Evolutionary conservation across 2,329 filamentous ascomycete genomes (phyloP).

Genomic region (Curvularia hawaiiensis): DNA sequence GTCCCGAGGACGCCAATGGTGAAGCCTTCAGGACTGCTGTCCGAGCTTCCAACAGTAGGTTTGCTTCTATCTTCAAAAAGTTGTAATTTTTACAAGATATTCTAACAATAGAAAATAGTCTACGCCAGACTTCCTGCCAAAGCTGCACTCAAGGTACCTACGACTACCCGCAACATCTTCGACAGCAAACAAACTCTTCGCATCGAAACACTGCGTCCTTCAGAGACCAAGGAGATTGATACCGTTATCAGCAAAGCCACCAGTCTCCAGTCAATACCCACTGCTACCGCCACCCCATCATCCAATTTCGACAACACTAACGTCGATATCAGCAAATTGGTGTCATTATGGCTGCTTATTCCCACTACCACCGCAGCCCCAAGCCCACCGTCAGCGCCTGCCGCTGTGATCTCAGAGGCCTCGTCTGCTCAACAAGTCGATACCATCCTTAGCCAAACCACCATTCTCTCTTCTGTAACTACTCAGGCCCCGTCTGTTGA

Average conservation of each 20-base stretch:
- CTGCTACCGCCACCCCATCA: background rate
- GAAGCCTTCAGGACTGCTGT: constrained; percentile 17
- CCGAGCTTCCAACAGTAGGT: constrained; percentile 24
- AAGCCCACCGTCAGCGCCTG: background rate
- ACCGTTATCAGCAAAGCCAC: background rate
- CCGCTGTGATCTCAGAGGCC: background rate
- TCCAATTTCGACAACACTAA: background rate
- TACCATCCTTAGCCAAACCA: background rate
- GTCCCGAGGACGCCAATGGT: constrained; percentile 15
- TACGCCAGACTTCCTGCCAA: background rate
- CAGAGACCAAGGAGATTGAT: background rate
- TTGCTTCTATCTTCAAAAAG: background rate
- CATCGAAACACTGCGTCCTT: background rate
- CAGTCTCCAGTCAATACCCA: background rate
- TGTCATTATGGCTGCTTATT: background rate
- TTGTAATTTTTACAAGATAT: background rate
- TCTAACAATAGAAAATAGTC: background rate
- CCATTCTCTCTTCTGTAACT: background rate
- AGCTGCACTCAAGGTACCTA: background rate
- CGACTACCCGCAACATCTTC: background rate
- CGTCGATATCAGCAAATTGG: background rate
- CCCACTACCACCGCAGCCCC: background rate
- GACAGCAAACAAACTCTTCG: background rate
- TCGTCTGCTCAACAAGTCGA: background rate
- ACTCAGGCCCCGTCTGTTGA: background rate